Percentiles rank a stretch among this genome's conserved stretches.
These are phyloP conservation scores for Limnomonas spitsbergensis DNA, from an alignment of 139 green algal species.

Conservation along the genomic window DNA sequence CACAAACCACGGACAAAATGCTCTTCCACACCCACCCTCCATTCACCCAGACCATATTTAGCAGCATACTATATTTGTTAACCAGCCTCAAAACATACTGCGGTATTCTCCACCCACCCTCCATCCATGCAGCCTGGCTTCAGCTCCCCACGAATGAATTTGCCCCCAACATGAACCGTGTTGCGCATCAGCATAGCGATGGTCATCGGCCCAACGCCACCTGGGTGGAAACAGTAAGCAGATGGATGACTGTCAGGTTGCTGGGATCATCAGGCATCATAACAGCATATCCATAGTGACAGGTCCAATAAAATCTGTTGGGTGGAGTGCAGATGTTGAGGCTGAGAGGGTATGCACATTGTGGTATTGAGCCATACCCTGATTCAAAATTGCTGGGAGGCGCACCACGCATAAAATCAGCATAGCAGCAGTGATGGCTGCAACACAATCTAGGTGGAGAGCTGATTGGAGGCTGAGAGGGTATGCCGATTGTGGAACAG, in stretches of 20 bases:
- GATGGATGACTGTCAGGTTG: neutral
- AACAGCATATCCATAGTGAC: no score
- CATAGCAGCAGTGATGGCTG: no score
- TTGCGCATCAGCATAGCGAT: slow-evolving; percentile 94
- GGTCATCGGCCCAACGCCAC: slow-evolving; percentile 96
- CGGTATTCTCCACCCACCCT: neutral
- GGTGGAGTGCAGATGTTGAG: no score
- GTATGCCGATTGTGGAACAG: no score
- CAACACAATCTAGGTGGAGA: no score
- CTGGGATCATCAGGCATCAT: no score
- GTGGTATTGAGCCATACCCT: no score
- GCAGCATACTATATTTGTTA: neutral
- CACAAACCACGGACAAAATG: neutral
- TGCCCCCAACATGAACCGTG: slow-evolving; percentile 47
- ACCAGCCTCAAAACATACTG: neutral
- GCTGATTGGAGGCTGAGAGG: no score
- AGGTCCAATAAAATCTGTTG: no score
- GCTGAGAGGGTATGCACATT: no score
- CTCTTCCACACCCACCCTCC: neutral
- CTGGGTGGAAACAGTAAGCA: neutral
- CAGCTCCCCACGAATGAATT: slow-evolving; percentile 15
- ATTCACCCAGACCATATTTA: neutral
- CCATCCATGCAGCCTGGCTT: slow-evolving; percentile 7
- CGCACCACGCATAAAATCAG: no score
- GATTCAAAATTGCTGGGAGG: no score